Conservation (phyloP, 352 stramenopile species). For the Phytophthora cactorum region DNA sequence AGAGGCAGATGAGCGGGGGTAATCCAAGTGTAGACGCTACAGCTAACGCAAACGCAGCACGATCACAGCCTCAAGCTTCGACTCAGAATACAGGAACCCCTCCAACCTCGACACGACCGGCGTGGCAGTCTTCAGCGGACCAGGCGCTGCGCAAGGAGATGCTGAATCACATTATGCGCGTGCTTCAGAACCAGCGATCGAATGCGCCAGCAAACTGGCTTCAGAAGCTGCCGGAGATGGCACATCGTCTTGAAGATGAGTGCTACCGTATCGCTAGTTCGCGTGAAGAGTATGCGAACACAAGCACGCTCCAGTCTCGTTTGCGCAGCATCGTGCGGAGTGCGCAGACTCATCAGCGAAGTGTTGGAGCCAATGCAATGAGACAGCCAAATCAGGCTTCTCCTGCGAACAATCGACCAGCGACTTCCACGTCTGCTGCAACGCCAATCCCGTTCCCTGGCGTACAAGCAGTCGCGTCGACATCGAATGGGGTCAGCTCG, state of each 20-base stretch:
- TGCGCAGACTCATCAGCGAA: constrained; percentile 70
- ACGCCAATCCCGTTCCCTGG: constrained; percentile 70
- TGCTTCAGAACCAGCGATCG: constrained; percentile 95
- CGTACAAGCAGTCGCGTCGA: constrained; percentile 44
- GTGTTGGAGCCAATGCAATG: constrained; percentile 40
- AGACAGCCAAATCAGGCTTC: constrained; percentile 31
- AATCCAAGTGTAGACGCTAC: constrained; percentile 22
- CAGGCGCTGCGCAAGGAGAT: constrained; percentile 84
- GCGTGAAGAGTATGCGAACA: constrained; percentile 96
- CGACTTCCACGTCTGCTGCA: constrained; percentile 27
- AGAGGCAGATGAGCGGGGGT: constrained; percentile 39
- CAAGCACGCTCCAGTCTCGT: constrained; percentile 93
- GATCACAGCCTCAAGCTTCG: constrained; percentile 27
- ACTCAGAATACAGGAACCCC: constrained; percentile 14
- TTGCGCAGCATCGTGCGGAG: constrained; percentile 95
- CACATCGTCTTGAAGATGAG: constrained; percentile 96
- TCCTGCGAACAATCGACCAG: constrained; percentile 23
- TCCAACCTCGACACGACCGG: constrained; percentile 38
- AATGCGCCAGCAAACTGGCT: constrained; percentile 97
- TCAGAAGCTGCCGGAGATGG: constrained; percentile 98
- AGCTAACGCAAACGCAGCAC: constrained; percentile 27
- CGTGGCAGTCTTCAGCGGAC: constrained; percentile 76
- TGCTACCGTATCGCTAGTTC: constrained; percentile 92
- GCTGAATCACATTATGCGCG: constrained; percentile 92
- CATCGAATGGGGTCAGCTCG: constrained; percentile 11